These are phyloP conservation scores for Boletus reticulatus DNA, from an alignment of 768 basidiomycete species.

Conservation along the genomic window DNA sequence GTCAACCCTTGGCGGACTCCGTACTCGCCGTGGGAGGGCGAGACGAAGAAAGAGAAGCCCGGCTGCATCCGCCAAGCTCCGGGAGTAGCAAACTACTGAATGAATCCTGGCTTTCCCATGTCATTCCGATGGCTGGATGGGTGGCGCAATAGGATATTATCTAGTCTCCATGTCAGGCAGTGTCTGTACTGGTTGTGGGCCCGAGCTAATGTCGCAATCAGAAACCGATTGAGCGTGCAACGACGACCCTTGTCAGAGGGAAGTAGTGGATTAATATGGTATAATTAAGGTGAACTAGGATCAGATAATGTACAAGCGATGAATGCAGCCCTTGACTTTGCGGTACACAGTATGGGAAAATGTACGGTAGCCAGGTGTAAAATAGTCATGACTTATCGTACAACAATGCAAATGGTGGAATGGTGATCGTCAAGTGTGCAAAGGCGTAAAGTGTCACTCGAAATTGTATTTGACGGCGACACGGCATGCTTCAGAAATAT, in stretches of 20 bases:
- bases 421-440: slow-evolving; percentile 15
- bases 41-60: background rate
- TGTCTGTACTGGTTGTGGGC: no score
- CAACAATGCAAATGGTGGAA: slow-evolving; percentile 23
- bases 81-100: slow-evolving; percentile 4
- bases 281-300: slow-evolving; percentile 32
- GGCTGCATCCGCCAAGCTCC: slow-evolving; percentile 1
- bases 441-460: slow-evolving; percentile 37
- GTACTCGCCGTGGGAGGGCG: slow-evolving; percentile 15
- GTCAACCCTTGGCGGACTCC: slow-evolving; percentile 1
- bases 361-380: slow-evolving; percentile 25
- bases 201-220: no score
- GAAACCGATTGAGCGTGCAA: no score
- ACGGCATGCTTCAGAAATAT: slow-evolving; percentile 66
- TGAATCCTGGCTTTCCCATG: slow-evolving; percentile 9
- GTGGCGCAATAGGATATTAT: no score
- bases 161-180: no score
- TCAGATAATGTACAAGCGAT: slow-evolving; percentile 29
- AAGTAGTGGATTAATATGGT: slow-evolving; percentile 31
- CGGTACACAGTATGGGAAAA: slow-evolving; percentile 20
- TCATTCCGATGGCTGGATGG: background rate
- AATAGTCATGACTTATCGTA: slow-evolving; percentile 33
- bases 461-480: slow-evolving; percentile 74
- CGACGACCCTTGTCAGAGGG: background rate
- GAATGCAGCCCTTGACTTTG: slow-evolving; percentile 17